phyloP scores from a whole-genome alignment of 2,329 filamentous ascomycete genomes.

The Purpureocillium lavendulum region DNA sequence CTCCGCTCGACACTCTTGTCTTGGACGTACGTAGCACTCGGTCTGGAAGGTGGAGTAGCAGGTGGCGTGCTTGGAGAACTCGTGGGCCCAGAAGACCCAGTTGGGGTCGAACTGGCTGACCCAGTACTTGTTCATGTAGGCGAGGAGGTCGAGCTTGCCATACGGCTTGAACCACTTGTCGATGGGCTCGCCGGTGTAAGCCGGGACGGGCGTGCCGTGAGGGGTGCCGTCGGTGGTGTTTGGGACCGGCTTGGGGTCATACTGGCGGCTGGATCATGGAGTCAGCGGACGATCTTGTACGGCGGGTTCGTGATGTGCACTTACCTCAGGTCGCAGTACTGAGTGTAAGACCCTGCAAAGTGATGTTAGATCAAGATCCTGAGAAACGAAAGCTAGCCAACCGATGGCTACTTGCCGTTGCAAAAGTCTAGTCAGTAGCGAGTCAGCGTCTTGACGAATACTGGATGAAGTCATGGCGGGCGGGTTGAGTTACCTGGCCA shows the following conservation, averaged over 20 bases:
- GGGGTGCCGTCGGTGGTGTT: constrained; percentile 53
- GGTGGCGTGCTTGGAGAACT: constrained; percentile 60
- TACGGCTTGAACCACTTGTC: constrained; percentile 50
- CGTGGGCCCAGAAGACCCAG: constrained; percentile 56
- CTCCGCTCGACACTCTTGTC: too few relatives aligned
- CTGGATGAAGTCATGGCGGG: too few relatives aligned
- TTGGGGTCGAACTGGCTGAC: constrained; percentile 48
- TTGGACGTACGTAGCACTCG: constrained; percentile 47
- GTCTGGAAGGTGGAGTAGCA: constrained; percentile 59
- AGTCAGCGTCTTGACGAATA: too few relatives aligned
- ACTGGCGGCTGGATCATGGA: constrained; percentile 41
- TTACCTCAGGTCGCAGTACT: constrained; percentile 54
- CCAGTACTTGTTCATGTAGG: constrained; percentile 60
- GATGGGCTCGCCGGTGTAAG: constrained; percentile 51
- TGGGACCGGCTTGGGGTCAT: constrained; percentile 51
- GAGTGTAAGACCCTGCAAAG: constrained; percentile 47
- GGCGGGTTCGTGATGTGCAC: background rate
- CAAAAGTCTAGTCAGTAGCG: constrained; percentile 28
- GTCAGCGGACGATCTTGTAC: background rate
- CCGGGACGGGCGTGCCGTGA: constrained; percentile 42
- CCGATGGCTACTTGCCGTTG: constrained; percentile 29
- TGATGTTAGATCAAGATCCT: constrained; percentile 9
- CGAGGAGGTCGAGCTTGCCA: constrained; percentile 50
- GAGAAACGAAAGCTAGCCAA: too few relatives aligned
- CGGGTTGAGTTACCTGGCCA: constrained; percentile 47